Base-by-base conservation (phyloP, 2,329 filamentous ascomycete species). In the Akanthomyces uredinophilus region DNA sequence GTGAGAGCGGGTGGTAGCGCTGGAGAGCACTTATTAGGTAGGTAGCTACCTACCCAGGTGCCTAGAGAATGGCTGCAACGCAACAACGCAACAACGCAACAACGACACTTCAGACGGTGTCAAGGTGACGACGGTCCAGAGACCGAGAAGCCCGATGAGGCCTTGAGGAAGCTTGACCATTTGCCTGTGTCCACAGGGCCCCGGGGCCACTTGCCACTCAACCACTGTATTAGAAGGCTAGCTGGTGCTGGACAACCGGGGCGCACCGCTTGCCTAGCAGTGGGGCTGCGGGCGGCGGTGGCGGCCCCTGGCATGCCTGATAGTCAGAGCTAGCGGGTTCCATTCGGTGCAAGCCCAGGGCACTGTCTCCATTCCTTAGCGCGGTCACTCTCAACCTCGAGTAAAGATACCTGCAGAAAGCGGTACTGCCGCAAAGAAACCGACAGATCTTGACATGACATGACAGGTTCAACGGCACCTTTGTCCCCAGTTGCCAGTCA, bases 321-420 rank as follows among this genome's bases (percentile, higher is more conserved):
- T 50, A 35, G 55, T 50, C 55, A 58, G 55, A 58, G 55, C 44
- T 49, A 58, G 55, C 55, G 32, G 50, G 7, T 24, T 27, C 41
- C 41, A 22, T 32, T 20, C 7, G 27, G 18, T 22, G 20, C 50
- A 29, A 18, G 24, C 39, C 16, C 35, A 24, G 37, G 10, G 35
- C 37, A 54, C 51, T 54, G 14, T 44, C 41, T 20, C 41, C 41
- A 20, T 44, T 47, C 44, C 27, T 47, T 47, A 47, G 44, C 44
- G 44, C 44, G 44, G 44, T 22, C 1, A n/a, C 41, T 44, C 5
- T 16, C 13, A 16, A 6, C 7, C 2, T 8, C 8, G 29, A 51
- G 27, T 18, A 37, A n/a, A 53, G 29, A 22, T 22, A 52, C 29
- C 50, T 52, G 29, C 32, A 20, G 27, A 41, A 11, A 24, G 20